These are phyloP conservation scores for Atkinsonella texensis DNA, from an alignment of 2,329 filamentous ascomycete species.

Conservation along the genomic window DNA sequence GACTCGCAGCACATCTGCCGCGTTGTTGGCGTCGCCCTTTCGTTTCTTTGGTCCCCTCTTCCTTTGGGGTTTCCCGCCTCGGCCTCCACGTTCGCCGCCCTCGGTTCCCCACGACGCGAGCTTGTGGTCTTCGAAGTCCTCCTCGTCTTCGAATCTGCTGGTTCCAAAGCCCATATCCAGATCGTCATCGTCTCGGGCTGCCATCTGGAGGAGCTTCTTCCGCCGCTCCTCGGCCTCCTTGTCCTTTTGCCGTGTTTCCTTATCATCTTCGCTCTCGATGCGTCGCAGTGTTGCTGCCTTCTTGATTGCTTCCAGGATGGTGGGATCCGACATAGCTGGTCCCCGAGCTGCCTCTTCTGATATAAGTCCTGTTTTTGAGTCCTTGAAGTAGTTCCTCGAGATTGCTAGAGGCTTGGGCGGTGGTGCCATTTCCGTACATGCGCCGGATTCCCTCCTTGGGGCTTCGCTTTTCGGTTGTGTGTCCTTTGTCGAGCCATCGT, in stretches of 20 bases:
- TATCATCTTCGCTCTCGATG: conserved; percentile 26
- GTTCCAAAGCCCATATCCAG: conserved; percentile 92
- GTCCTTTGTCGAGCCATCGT: conserved; percentile 23
- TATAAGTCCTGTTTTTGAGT: conserved; percentile 40
- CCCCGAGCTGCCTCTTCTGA: conserved; percentile 35
- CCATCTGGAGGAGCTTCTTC: conserved; percentile 60
- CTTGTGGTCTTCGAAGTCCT: conserved; percentile 62
- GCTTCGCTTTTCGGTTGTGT: not conserved
- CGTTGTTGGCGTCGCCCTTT: conserved; percentile 69
- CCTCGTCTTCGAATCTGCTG: conserved; percentile 77
- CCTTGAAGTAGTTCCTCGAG: conserved; percentile 51
- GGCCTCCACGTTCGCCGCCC: conserved; percentile 35
- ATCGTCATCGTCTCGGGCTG: conserved; percentile 75
- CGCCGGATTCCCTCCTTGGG: conserved; percentile 8
- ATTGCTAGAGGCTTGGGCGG: conserved; percentile 30
- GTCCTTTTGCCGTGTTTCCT: conserved; percentile 25
- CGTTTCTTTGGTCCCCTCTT: conserved; percentile 64
- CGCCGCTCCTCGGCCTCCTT: conserved; percentile 54
- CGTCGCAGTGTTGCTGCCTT: conserved; percentile 60
- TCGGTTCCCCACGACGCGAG: conserved; percentile 50
- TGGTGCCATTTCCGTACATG: conserved; percentile 29
- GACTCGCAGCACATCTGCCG: conserved; percentile 66
- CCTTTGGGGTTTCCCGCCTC: conserved; percentile 38
- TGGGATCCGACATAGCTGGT: conserved; percentile 57
- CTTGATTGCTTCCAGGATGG: conserved; percentile 72